These are phyloP conservation scores for Tetrahymena elliotti DNA, from an alignment of 73 alveolate genomes.

Conservation along the genomic window DNA sequence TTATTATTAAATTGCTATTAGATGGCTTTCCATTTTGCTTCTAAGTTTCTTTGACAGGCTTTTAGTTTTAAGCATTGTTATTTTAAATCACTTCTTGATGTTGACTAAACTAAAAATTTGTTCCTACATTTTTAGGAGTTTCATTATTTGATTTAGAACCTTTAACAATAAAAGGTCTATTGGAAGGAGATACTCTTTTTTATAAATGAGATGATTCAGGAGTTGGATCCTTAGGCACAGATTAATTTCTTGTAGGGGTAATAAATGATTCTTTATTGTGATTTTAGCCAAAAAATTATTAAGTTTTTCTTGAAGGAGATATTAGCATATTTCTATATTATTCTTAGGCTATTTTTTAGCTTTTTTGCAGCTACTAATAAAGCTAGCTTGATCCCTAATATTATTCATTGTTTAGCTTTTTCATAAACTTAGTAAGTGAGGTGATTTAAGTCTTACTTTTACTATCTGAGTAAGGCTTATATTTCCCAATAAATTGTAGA, in stretches of 20 bases:
- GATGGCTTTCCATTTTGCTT: neutral
- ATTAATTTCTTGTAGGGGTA: neutral
- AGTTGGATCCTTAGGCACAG: neutral
- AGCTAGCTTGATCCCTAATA: neutral
- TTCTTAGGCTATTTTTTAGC: neutral
- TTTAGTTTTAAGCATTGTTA: neutral
- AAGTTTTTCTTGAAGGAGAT: neutral
- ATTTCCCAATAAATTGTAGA: neutral
- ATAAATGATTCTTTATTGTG: neutral
- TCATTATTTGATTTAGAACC: neutral
- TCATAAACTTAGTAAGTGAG: neutral
- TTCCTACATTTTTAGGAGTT: neutral
- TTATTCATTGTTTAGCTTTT: neutral
- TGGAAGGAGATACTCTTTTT: neutral
- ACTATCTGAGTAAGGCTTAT: neutral
- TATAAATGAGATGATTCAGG: neutral
- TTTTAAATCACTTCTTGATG: neutral
- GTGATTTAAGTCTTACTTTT: neutral
- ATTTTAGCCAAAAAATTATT: neutral
- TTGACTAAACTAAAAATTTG: neutral
- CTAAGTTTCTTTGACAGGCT: neutral
- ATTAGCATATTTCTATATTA: neutral
- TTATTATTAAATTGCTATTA: neutral
- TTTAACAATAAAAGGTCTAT: neutral
- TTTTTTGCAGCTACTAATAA: neutral